Evolutionary conservation across 345 rosid genomes (phyloP).

Genomic region (Brassica rapa): DNA sequence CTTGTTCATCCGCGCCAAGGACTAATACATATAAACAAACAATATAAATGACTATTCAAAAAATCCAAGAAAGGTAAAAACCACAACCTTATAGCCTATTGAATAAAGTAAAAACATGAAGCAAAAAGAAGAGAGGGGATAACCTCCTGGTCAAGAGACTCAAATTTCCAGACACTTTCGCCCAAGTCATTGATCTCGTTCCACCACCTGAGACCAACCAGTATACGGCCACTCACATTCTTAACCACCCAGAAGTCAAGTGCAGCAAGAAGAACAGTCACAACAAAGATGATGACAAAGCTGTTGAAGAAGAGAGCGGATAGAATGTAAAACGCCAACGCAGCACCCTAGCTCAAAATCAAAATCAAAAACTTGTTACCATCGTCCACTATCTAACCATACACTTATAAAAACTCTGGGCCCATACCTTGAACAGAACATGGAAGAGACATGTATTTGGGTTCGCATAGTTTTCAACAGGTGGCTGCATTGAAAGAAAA

Average conservation of each 20-base stretch:
- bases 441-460: constrained; percentile 97
- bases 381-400: constrained; percentile 1
- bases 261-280: constrained; percentile 92
- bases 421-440: constrained; percentile 75
- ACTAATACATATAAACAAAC: constrained; percentile 37
- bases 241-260: constrained; percentile 99
- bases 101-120: neutral
- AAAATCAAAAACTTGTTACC: constrained; percentile 15
- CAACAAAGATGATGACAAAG: constrained; percentile 96
- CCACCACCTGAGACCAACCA: constrained; percentile 99
- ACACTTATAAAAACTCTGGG: neutral
- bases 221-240: constrained; percentile 97
- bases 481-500: constrained; percentile 57
- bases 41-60: neutral
- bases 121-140: constrained; percentile 2
- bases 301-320: constrained; percentile 81
- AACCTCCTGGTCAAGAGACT: constrained; percentile 99
- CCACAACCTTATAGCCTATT: neutral
- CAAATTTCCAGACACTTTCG: constrained; percentile 98
- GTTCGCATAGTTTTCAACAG: constrained; percentile 89
- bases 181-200: constrained; percentile 95
- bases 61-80: neutral
- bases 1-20: constrained; percentile 66
- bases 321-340: constrained; percentile 94
- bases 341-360: constrained; percentile 57